These are phyloP conservation scores for Physcomitrellopsis africana DNA, from an alignment of 225 moss, liverwort and hornwort genomes.

Conservation along the genomic window DNA sequence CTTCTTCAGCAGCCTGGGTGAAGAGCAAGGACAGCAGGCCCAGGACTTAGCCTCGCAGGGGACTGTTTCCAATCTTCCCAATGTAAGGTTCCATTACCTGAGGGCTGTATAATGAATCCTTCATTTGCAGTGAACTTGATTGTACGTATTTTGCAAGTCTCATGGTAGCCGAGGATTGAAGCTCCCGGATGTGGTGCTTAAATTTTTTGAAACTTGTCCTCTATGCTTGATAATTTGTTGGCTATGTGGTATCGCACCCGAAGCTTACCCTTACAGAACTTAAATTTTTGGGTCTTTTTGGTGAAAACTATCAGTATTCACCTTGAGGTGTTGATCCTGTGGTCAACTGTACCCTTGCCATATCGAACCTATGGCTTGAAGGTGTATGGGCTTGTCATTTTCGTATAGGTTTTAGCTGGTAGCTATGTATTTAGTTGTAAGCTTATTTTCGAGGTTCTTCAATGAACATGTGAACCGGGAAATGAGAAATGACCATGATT, in stretches of 20 bases:
- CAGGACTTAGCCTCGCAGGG: conserved; percentile 47
- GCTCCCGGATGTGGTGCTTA: neutral
- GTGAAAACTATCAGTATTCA: neutral
- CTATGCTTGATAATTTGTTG: too few relatives aligned
- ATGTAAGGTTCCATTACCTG: conserved; percentile 17
- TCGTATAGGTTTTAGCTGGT: neutral
- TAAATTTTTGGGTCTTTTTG: too few relatives aligned
- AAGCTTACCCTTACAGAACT: too few relatives aligned
- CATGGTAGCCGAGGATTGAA: neutral
- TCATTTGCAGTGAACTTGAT: too few relatives aligned
- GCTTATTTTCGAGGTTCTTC: too few relatives aligned
- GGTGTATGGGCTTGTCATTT: neutral
- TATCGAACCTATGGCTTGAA: neutral
- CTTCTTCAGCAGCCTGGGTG: conserved; percentile 53
- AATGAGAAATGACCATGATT: neutral
- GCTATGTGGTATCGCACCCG: too few relatives aligned
- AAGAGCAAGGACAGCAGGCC: conserved; percentile 51
- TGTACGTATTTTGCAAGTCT: neutral
- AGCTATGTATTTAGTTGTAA: neutral
- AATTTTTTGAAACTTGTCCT: neutral
- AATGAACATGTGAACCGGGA: neutral
- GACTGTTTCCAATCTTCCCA: neutral
- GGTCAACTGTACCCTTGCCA: neutral
- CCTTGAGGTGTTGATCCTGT: neutral
- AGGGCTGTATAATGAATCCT: neutral